Conservation (phyloP, 2,329 filamentous ascomycete genomes). For the Trichoderma sp. region DNA sequence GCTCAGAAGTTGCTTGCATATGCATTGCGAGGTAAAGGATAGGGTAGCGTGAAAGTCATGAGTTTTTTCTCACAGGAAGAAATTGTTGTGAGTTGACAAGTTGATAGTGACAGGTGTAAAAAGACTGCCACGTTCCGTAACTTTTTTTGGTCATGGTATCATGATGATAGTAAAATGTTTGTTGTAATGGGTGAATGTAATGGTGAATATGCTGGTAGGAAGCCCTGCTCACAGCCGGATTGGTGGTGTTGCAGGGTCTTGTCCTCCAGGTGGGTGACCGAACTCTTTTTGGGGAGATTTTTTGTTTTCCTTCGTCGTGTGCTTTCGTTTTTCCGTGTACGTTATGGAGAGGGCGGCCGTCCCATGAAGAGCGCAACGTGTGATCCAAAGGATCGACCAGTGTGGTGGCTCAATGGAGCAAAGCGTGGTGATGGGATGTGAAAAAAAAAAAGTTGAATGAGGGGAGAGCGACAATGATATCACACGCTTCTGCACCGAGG, state of each 20-base stretch:
- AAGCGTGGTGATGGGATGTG: not conserved
- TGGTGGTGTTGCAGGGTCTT: not conserved
- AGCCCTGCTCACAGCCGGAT: not conserved
- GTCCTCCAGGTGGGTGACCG: not conserved
- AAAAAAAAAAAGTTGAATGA: not conserved
- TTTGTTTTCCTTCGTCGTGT: not conserved
- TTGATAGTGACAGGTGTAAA: not conserved
- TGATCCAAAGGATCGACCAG: not conserved
- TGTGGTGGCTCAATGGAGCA: not conserved
- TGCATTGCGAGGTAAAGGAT: not conserved
- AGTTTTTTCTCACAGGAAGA: not conserved
- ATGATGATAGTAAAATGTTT: not conserved
- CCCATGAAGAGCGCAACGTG: not conserved
- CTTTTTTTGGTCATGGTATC: not conserved
- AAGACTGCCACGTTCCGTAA: not conserved
- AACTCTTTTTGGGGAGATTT: not conserved
- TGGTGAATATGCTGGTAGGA: not conserved
- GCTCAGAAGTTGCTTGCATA: not conserved
- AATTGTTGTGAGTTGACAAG: not conserved
- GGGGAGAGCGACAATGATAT: not conserved
- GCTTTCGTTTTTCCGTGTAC: not conserved
- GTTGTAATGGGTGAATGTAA: not conserved
- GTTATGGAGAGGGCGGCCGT: not conserved
- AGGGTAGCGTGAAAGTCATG: not conserved
- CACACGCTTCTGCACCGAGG: not conserved